Conservation (phyloP, 164 flowering plant genomes). For the Chimonanthus salicifolius region DNA sequence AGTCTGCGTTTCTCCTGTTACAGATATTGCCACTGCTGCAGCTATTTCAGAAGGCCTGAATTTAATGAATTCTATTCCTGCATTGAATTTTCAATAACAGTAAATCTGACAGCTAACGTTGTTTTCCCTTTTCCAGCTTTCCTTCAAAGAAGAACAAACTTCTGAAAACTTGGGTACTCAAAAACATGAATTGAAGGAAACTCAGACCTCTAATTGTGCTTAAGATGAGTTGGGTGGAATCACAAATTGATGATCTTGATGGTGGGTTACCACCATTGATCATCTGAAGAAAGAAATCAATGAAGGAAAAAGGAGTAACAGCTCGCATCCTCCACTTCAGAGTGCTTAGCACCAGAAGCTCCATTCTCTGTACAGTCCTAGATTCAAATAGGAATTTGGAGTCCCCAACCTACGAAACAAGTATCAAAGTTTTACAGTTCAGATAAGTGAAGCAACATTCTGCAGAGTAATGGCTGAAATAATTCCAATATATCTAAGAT, state of each 20-base stretch:
- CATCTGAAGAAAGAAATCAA: constrained; percentile 52
- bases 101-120: constrained; percentile 11
- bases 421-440: background rate
- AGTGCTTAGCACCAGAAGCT: constrained; percentile 72
- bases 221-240: constrained; percentile 39
- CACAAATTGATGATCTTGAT: constrained; percentile 16
- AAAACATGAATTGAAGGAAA: constrained; percentile 1
- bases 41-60: constrained; percentile 75
- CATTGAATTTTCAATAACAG: constrained; percentile 31
- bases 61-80: constrained; percentile 66
- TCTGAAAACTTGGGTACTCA: background rate
- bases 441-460: background rate
- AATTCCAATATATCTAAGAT: background rate
- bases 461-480: background rate
- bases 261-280: constrained; percentile 32
- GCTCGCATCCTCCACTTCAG: constrained; percentile 82
- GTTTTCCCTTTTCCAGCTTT: background rate
- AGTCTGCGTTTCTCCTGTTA: constrained; percentile 33
- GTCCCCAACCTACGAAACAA: constrained; percentile 41
- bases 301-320: constrained; percentile 67
- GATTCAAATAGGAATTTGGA: constrained; percentile 65
- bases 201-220: constrained; percentile 39
- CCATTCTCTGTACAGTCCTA: constrained; percentile 78
- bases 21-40: constrained; percentile 67
- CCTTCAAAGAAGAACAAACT: background rate